phyloP scores from a whole-genome alignment of 495 filamentous ascomycete species.

The Penicillium ucsense region DNA sequence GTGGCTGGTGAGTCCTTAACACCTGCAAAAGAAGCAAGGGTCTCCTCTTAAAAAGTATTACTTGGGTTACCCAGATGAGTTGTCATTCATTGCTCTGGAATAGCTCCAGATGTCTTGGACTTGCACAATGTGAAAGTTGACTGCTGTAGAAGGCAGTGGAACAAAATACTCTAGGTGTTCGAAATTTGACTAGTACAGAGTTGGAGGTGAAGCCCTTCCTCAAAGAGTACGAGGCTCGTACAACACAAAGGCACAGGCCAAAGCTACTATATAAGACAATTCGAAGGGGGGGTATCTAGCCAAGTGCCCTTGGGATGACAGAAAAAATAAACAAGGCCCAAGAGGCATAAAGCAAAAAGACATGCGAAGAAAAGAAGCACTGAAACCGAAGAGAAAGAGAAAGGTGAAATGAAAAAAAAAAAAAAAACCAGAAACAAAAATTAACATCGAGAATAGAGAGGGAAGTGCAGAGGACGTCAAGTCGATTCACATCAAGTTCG shows the following conservation, averaged over 20 bases:
- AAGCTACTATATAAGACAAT: conserved; percentile 13
- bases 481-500: not conserved
- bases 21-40: too few relatives aligned
- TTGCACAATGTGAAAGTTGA: too few relatives aligned
- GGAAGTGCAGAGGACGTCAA: conserved; percentile 5
- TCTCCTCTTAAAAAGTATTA: too few relatives aligned
- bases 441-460: conserved; percentile 2
- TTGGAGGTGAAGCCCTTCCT: too few relatives aligned
- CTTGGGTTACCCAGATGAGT: too few relatives aligned
- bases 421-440: conserved; percentile 4
- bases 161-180: too few relatives aligned
- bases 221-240: too few relatives aligned
- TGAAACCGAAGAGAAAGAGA: not conserved
- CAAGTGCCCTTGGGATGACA: conserved; percentile 13
- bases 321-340: not conserved
- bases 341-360: not conserved
- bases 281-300: conserved; percentile 21
- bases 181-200: too few relatives aligned
- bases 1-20: too few relatives aligned
- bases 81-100: too few relatives aligned
- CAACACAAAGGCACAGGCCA: conserved; percentile 4
- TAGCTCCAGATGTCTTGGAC: too few relatives aligned
- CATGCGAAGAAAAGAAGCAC: not conserved
- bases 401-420: conserved; percentile 2
- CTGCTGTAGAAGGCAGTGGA: too few relatives aligned